Evolutionary conservation across 2,329 filamentous ascomycete genomes (phyloP).

Genomic region (Drechslera avenae): DNA sequence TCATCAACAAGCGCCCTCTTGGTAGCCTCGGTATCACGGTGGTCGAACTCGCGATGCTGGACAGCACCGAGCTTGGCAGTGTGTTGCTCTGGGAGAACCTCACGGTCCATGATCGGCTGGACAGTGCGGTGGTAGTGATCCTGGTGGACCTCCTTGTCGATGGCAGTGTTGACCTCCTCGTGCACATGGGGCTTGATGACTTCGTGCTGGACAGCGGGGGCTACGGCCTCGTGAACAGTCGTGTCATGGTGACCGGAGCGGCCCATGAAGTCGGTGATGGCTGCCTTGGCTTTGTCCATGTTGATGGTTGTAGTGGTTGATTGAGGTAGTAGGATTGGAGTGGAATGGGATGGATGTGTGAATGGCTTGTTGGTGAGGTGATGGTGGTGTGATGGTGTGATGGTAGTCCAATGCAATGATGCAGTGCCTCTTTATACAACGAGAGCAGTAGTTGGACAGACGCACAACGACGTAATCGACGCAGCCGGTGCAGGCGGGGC

Average conservation of each 20-base stretch:
- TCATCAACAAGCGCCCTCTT: slow-evolving; percentile 52
- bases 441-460: slow-evolving; percentile 4
- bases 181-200: slow-evolving; percentile 64
- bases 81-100: slow-evolving; percentile 66
- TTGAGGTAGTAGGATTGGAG: slow-evolving; percentile 9
- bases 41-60: slow-evolving; percentile 65
- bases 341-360: slow-evolving; percentile 1
- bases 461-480: slow-evolving; percentile 34
- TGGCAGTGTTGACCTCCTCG: slow-evolving; percentile 65
- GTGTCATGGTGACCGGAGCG: slow-evolving; percentile 70
- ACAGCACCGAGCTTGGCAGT: slow-evolving; percentile 63
- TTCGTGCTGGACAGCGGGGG: slow-evolving; percentile 66
- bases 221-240: slow-evolving; percentile 70
- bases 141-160: slow-evolving; percentile 73
- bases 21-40: slow-evolving; percentile 58
- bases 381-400: slow-evolving; percentile 15
- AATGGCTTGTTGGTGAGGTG: slow-evolving; percentile 1
- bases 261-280: slow-evolving; percentile 64
- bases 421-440: slow-evolving; percentile 28
- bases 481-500: slow-evolving; percentile 4
- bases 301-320: slow-evolving; percentile 20
- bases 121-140: slow-evolving; percentile 74
- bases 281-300: slow-evolving; percentile 69
- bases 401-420: slow-evolving; percentile 9
- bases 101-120: slow-evolving; percentile 65